Conservation (phyloP, 768 basidiomycete genomes). For the Phaeolepiota aurea region DNA sequence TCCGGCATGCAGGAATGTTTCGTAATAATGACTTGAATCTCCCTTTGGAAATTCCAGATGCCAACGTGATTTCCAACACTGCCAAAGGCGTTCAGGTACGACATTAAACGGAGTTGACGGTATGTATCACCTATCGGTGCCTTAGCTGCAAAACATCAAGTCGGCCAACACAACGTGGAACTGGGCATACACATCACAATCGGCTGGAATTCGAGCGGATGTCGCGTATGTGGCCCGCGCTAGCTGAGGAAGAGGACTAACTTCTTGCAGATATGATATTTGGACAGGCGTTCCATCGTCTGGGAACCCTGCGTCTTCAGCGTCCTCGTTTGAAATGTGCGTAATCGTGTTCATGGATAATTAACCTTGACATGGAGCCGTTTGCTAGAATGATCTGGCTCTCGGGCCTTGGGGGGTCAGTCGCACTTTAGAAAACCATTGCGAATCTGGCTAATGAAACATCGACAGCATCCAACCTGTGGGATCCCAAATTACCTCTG, state of each 20-base stretch:
- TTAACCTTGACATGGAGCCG: too few relatives aligned
- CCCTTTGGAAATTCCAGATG: too few relatives aligned
- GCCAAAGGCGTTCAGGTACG: conserved; percentile 41
- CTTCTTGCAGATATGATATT: conserved; percentile 35
- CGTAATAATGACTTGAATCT: too few relatives aligned
- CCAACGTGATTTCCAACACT: conserved; percentile 37
- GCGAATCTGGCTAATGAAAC: not conserved
- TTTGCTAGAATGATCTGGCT: conserved; percentile 53
- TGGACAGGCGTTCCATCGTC: conserved; percentile 37
- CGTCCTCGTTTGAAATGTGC: conserved; percentile 47
- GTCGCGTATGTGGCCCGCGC: conserved; percentile 28
- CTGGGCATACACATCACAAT: conserved; percentile 39
- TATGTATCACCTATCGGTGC: not conserved
- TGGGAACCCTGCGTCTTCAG: conserved; percentile 35
- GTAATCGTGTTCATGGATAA: conserved; percentile 11
- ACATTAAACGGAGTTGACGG: not conserved
- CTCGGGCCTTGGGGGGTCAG: conserved; percentile 45
- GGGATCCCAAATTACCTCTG: conserved; percentile 36
- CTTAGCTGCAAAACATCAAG: conserved; percentile 29
- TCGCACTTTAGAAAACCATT: not conserved
- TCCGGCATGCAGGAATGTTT: not conserved
- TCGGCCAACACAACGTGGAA: conserved; percentile 42
- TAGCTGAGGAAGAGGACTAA: not conserved
- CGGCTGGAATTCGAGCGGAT: conserved; percentile 41
- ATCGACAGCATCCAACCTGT: conserved; percentile 42